phyloP scores from a whole-genome alignment of 352 stramenopile species.

The Phytophthora cactorum region DNA sequence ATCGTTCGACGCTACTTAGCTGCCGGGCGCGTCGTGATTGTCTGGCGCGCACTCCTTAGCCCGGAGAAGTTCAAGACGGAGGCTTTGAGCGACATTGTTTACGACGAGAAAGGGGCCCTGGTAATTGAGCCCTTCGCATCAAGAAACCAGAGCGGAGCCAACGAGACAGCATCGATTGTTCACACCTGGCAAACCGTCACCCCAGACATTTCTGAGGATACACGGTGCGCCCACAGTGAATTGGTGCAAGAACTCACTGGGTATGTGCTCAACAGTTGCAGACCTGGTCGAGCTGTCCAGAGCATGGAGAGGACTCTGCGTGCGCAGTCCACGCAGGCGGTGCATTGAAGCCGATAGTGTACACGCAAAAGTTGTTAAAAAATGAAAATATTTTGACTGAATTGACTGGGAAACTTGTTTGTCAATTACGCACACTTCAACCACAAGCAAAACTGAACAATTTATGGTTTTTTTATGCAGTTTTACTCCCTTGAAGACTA shows the following conservation, averaged over 20 bases:
- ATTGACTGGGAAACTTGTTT: background rate
- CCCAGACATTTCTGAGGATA: slow-evolving; percentile 16
- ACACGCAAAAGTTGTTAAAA: background rate
- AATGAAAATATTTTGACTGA: no score
- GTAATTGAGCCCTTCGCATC: slow-evolving; percentile 44
- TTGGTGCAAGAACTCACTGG: slow-evolving; percentile 40
- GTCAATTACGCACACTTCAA: slow-evolving; percentile 18
- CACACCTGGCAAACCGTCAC: slow-evolving; percentile 53
- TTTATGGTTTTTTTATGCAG: slow-evolving; percentile 17
- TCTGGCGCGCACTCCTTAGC: slow-evolving; percentile 52
- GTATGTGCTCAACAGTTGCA: slow-evolving; percentile 41
- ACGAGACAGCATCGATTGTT: slow-evolving; percentile 28
- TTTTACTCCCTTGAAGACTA: slow-evolving; percentile 7
- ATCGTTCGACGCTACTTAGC: slow-evolving; percentile 50
- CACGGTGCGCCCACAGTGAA: slow-evolving; percentile 10
- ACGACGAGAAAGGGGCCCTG: slow-evolving; percentile 65
- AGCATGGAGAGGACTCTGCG: slow-evolving; percentile 49
- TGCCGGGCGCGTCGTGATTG: slow-evolving; percentile 44
- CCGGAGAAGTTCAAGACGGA: slow-evolving; percentile 53
- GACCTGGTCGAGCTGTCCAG: slow-evolving; percentile 37
- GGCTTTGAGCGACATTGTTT: slow-evolving; percentile 42
- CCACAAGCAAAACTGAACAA: slow-evolving; percentile 19
- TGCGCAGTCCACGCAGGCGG: slow-evolving; percentile 7
- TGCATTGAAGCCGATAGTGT: slow-evolving; percentile 2
- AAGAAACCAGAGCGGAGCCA: background rate